Percentiles rank a stretch among this genome's conserved stretches.
These are phyloP conservation scores for Novakomyces olei DNA, from an alignment of 805 yeast genomes.

Conservation along the genomic window DNA sequence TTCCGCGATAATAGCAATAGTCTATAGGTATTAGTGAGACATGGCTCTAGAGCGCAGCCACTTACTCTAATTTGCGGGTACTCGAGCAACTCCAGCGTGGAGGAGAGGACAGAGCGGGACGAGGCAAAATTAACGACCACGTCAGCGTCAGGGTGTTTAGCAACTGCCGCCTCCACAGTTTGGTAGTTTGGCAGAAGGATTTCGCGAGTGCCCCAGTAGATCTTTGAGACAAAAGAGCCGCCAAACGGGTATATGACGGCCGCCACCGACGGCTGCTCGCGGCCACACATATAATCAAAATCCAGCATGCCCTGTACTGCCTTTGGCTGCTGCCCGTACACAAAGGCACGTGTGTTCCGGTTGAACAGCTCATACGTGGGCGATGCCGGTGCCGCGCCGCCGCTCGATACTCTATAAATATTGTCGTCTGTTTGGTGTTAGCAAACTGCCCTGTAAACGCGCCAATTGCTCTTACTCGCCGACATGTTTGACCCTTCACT, in stretches of 20 bases:
- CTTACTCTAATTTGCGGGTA: constrained; percentile 22
- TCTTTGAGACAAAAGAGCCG: constrained; percentile 23
- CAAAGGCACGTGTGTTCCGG: constrained; percentile 23
- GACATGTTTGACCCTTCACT: too few species aligned
- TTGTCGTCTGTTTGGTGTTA: too few species aligned
- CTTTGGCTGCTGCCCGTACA: constrained; percentile 25
- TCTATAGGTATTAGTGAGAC: not conserved
- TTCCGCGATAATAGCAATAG: constrained; percentile 26
- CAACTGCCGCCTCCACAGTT: constrained; percentile 20
- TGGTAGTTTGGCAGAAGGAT: constrained; percentile 25
- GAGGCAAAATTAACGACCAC: constrained; percentile 28
- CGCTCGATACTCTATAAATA: too few species aligned
- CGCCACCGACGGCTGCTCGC: constrained; percentile 25
- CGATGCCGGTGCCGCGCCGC: too few species aligned
- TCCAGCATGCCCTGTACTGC: constrained; percentile 30
- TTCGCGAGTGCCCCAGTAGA: constrained; percentile 30
- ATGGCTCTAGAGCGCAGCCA: constrained; percentile 2
- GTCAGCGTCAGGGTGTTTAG: constrained; percentile 26
- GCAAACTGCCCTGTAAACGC: too few species aligned
- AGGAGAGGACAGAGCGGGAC: constrained; percentile 24
- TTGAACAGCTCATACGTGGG: constrained; percentile 21
- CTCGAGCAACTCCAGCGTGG: constrained; percentile 26
- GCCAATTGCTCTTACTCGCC: too few species aligned
- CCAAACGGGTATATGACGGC: constrained; percentile 27
- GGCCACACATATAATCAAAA: constrained; percentile 25